These are phyloP conservation scores for Suillus subalutaceus DNA, from an alignment of 768 basidiomycete species.

Conservation along the genomic window DNA sequence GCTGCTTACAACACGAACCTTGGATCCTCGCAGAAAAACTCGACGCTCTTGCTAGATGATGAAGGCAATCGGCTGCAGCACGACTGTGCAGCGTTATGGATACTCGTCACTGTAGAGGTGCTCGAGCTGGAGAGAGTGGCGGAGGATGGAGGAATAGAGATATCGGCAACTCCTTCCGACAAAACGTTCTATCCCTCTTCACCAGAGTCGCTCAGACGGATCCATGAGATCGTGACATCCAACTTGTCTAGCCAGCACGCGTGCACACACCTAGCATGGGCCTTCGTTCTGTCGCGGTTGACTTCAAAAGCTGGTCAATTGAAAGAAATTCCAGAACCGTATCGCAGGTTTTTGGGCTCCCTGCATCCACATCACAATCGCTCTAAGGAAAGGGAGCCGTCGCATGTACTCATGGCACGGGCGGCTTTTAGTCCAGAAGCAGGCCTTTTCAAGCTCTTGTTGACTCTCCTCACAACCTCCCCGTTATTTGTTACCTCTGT, in stretches of 20 bases:
- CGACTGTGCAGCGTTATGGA: slow-evolving; percentile 76
- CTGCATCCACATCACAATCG: slow-evolving; percentile 45
- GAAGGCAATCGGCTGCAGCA: slow-evolving; percentile 66
- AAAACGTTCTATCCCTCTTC: slow-evolving; percentile 60
- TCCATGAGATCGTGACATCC: slow-evolving; percentile 68
- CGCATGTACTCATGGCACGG: slow-evolving; percentile 58
- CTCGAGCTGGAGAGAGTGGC: slow-evolving; percentile 76
- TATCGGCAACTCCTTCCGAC: slow-evolving; percentile 52
- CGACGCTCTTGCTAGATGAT: slow-evolving; percentile 49
- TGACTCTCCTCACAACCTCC: slow-evolving; percentile 63
- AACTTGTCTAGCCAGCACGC: slow-evolving; percentile 66
- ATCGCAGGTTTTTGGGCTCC: slow-evolving; percentile 56
- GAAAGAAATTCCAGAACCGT: slow-evolving; percentile 56
- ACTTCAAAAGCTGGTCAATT: slow-evolving; percentile 45
- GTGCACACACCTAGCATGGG: slow-evolving; percentile 81
- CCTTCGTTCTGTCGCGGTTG: slow-evolving; percentile 77
- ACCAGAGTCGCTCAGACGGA: slow-evolving; percentile 60
- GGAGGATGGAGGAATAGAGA: slow-evolving; percentile 51
- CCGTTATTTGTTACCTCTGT: slow-evolving; percentile 76
- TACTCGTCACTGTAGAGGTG: slow-evolving; percentile 72
- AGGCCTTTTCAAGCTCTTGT: slow-evolving; percentile 61
- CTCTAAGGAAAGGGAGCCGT: slow-evolving; percentile 60
- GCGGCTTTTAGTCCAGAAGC: slow-evolving; percentile 59
- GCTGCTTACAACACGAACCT: slow-evolving; percentile 63
- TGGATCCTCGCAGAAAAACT: slow-evolving; percentile 49